Evolutionary conservation across 2,329 filamentous ascomycete genomes (phyloP).

Genomic region (Phaeosphaeria sp.): DNA sequence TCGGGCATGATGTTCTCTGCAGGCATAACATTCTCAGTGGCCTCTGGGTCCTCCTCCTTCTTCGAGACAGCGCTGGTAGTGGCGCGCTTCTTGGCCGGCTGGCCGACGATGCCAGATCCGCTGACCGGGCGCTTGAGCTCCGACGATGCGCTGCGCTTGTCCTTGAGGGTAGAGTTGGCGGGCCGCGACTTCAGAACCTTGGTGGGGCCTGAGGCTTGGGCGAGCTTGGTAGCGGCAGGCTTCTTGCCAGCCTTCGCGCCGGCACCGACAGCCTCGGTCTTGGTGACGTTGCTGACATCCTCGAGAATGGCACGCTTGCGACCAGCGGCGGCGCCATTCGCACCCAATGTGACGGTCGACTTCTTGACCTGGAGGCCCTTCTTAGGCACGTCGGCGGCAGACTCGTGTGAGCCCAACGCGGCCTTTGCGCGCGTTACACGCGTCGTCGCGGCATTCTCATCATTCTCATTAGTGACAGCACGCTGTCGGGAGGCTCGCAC

Average conservation of each 20-base stretch:
- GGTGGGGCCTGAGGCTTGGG: slow-evolving; percentile 80
- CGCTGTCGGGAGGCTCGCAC: slow-evolving; percentile 76
- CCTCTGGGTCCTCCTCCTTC: slow-evolving; percentile 60
- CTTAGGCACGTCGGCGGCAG: slow-evolving; percentile 64
- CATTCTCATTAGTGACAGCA: slow-evolving; percentile 87
- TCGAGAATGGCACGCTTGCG: slow-evolving; percentile 86
- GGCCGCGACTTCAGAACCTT: slow-evolving; percentile 77
- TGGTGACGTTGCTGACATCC: slow-evolving; percentile 94
- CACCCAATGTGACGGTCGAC: slow-evolving; percentile 43
- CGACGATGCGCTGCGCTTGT: slow-evolving; percentile 68
- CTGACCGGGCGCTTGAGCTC: slow-evolving; percentile 76
- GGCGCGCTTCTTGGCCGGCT: slow-evolving; percentile 73
- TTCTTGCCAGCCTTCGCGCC: slow-evolving; percentile 72
- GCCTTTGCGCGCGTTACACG: slow-evolving; percentile 94
- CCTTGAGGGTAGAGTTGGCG: slow-evolving; percentile 72
- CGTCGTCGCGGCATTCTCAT: slow-evolving; percentile 81
- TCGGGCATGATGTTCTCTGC: slow-evolving; percentile 60
- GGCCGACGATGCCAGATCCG: slow-evolving; percentile 72
- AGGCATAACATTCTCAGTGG: slow-evolving; percentile 65
- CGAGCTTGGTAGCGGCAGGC: slow-evolving; percentile 62
- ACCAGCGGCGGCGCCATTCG: slow-evolving; percentile 52
- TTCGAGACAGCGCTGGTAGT: slow-evolving; percentile 61
- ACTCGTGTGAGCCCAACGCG: slow-evolving; percentile 64
- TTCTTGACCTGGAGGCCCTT: slow-evolving; percentile 56
- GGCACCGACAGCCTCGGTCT: slow-evolving; percentile 62